These are phyloP conservation scores for Lachancea sp. DNA, from an alignment of 805 yeast genomes.

Conservation along the genomic window DNA sequence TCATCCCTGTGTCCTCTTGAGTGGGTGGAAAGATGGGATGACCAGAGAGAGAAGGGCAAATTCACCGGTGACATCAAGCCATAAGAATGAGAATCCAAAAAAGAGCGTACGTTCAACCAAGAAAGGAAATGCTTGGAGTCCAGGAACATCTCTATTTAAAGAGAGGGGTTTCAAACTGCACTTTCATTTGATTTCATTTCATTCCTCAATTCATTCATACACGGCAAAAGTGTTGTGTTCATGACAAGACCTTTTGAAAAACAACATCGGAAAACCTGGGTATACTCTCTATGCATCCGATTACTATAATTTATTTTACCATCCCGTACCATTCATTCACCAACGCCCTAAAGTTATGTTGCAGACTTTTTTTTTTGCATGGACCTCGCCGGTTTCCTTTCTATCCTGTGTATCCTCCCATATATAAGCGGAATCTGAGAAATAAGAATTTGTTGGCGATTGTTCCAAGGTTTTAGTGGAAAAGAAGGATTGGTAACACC, in stretches of 20 bases:
- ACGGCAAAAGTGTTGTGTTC: too few species aligned
- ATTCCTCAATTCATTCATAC: too few species aligned
- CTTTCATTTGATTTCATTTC: too few species aligned
- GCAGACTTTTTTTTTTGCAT: neutral
- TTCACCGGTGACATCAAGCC: constrained; percentile 45
- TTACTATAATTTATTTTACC: neutral
- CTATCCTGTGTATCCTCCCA: neutral
- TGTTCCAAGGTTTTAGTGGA: too few species aligned
- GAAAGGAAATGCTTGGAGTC: too few species aligned
- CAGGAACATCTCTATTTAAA: too few species aligned
- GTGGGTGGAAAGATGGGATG: constrained; percentile 87
- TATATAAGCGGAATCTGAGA: neutral
- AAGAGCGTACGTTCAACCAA: too few species aligned
- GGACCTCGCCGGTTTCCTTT: neutral
- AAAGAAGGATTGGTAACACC: too few species aligned
- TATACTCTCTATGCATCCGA: neutral
- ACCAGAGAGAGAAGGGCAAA: constrained; percentile 62
- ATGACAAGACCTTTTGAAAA: too few species aligned
- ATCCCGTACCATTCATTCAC: neutral
- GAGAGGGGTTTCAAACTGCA: too few species aligned
- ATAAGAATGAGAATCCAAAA: constrained; percentile 12
- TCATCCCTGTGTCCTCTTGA: constrained; percentile 77
- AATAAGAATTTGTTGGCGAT: neutral
- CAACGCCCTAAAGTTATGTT: neutral
- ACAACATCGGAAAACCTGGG: too few species aligned